These are phyloP conservation scores for Chaetomiaceae sp. DNA, from an alignment of 2,329 filamentous ascomycete species.

Conservation along the genomic window DNA sequence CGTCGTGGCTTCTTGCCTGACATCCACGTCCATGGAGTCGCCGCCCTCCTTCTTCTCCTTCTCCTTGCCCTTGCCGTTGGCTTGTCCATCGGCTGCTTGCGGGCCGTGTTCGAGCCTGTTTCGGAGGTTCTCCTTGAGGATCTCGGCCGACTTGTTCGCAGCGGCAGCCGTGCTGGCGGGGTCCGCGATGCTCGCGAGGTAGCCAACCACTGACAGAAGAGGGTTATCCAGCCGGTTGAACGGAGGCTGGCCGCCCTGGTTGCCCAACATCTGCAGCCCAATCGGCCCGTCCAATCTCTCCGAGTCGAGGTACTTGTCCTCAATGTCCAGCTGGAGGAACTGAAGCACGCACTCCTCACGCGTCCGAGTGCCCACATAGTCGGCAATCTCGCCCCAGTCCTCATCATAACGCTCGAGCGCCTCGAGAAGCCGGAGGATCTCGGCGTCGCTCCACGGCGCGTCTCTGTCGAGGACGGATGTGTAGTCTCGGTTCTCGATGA, in stretches of 20 bases:
- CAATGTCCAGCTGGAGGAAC: slow-evolving; percentile 93
- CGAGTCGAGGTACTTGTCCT: slow-evolving; percentile 91
- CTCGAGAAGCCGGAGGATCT: slow-evolving; percentile 84
- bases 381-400: slow-evolving; percentile 89
- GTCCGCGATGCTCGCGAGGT: slow-evolving; percentile 85
- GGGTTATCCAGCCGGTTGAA: slow-evolving; percentile 94
- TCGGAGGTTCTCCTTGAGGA: slow-evolving; percentile 75
- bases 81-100: slow-evolving; percentile 39
- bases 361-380: slow-evolving; percentile 85
- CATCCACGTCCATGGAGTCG: slow-evolving; percentile 62
- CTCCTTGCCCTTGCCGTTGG: slow-evolving; percentile 54
- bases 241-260: slow-evolving; percentile 73
- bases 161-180: slow-evolving; percentile 87
- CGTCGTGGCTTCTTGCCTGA: slow-evolving; percentile 40
- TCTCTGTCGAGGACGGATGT: slow-evolving; percentile 75
- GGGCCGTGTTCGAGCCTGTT: slow-evolving; percentile 62
- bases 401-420: slow-evolving; percentile 90
- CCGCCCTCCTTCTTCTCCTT: slow-evolving; percentile 40
- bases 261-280: slow-evolving; percentile 62
- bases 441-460: slow-evolving; percentile 84
- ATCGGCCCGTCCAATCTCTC: slow-evolving; percentile 55
- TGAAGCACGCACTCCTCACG: slow-evolving; percentile 95
- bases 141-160: slow-evolving; percentile 79
- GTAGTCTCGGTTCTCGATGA: slow-evolving; percentile 84
- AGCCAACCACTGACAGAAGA: slow-evolving; percentile 92